Conservation (phyloP, 2,329 filamentous ascomycete species). For the Hypoxylon sp. region DNA sequence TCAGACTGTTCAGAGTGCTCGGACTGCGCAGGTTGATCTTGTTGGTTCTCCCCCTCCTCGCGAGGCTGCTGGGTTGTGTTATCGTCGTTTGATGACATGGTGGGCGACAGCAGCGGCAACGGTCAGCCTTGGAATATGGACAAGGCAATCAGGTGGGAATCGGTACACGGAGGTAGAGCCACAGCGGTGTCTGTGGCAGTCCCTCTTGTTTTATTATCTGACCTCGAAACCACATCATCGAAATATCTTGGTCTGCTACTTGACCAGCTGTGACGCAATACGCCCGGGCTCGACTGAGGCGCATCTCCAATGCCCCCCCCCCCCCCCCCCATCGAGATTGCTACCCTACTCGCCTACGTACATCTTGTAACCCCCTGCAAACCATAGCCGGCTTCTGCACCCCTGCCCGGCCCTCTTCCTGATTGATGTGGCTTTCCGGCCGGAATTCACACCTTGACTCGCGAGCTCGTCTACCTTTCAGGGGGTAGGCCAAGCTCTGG, state of each 20-base stretch:
- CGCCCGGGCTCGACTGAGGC: conserved; percentile 14
- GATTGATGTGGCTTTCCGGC: conserved; percentile 9
- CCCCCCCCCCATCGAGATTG: conserved; percentile 26
- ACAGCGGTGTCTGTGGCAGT: conserved; percentile 2
- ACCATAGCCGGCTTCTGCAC: conserved; percentile 8
- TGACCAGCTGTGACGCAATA: conserved; percentile 34
- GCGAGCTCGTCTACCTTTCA: background rate
- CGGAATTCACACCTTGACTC: background rate
- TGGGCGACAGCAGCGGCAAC: conserved; percentile 1
- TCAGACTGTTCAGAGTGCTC: too few species aligned
- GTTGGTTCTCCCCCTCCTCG: conserved; percentile 22
- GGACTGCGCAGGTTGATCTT: conserved; percentile 20
- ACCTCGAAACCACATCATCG: conserved; percentile 4
- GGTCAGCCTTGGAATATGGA: conserved; percentile 2
- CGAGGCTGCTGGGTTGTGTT: conserved; percentile 20
- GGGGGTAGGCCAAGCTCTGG: conserved; percentile 24
- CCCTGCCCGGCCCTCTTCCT: conserved; percentile 15
- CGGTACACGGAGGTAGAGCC: background rate
- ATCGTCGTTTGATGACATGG: conserved; percentile 33
- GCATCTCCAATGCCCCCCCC: conserved; percentile 8
- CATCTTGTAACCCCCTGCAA: conserved; percentile 14
- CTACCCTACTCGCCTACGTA: too few species aligned
- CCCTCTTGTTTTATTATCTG: conserved; percentile 36
- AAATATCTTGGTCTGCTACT: conserved; percentile 18
- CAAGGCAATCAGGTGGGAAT: conserved; percentile 1